Percentiles rank a stretch among this genome's conserved stretches.
These are phyloP conservation scores for Trichosanthes truncata DNA, from an alignment of 306 rosid genomes.

Conservation along the genomic window DNA sequence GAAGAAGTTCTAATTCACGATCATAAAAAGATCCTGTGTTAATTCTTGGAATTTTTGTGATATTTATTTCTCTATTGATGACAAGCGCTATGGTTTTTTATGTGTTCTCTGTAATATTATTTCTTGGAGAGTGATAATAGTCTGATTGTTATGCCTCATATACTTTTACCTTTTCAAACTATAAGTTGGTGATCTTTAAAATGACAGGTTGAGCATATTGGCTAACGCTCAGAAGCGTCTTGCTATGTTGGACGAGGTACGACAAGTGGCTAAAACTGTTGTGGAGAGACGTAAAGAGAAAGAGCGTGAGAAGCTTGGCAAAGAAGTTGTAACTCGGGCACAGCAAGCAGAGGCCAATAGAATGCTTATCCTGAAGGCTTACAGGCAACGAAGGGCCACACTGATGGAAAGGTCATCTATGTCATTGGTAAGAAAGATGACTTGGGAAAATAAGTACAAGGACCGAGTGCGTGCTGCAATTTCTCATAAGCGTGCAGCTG, in stretches of 20 bases:
- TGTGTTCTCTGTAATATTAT: background rate
- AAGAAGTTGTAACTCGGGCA: conserved; percentile 73
- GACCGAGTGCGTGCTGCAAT: conserved; percentile 83
- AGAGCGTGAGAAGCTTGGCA: conserved; percentile 61
- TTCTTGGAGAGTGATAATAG: background rate
- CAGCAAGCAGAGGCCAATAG: conserved; percentile 88
- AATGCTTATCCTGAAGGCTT: conserved; percentile 72
- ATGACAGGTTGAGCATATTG: conserved; percentile 66
- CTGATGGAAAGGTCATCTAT: conserved; percentile 81
- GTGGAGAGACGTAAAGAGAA: conserved; percentile 61
- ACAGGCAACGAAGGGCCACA: conserved; percentile 73
- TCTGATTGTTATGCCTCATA: background rate
- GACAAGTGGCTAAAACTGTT: conserved; percentile 80
- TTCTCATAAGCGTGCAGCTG: conserved; percentile 77
- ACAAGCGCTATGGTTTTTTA: background rate
- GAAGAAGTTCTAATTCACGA: background rate
- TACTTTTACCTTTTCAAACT: background rate
- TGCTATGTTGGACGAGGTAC: conserved; percentile 68
- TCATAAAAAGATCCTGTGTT: background rate
- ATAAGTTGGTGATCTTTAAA: background rate
- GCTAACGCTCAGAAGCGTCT: conserved; percentile 76
- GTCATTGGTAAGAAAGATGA: conserved; percentile 61
- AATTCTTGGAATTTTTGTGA: background rate
- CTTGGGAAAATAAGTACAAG: conserved; percentile 81
- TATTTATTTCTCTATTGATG: background rate